phyloP scores from a whole-genome alignment of 2,329 filamentous ascomycete species.

The Fusarium sp. region DNA sequence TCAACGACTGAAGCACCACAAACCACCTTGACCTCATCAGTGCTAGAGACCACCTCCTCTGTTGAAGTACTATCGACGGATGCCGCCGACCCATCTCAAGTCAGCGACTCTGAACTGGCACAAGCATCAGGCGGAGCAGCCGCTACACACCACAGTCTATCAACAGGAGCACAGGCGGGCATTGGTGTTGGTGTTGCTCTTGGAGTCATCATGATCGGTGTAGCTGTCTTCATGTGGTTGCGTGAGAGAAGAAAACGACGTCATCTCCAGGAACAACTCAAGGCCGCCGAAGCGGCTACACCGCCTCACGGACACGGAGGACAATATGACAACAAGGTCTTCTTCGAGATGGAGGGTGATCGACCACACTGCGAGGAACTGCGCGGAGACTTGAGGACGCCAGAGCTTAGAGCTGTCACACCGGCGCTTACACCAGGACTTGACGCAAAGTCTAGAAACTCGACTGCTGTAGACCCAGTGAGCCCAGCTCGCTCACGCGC shows the following conservation, averaged over 20 bases:
- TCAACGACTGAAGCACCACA: background rate
- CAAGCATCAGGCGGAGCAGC: background rate
- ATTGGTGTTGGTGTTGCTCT: conserved; percentile 35
- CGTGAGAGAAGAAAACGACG: conserved; percentile 37
- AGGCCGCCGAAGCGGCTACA: conserved; percentile 7
- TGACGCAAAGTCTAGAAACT: background rate
- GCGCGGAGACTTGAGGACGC: conserved; percentile 37
- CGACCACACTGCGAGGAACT: conserved; percentile 34
- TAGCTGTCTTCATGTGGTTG: conserved; percentile 37
- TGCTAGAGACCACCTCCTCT: background rate
- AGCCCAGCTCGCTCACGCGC: conserved; percentile 1
- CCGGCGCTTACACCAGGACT: conserved; percentile 17
- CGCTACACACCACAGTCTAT: background rate
- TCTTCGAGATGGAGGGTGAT: conserved; percentile 44
- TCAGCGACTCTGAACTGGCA: conserved; percentile 11
- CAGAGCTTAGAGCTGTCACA: conserved; percentile 25
- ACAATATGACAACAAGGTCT: background rate
- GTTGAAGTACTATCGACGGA: background rate
- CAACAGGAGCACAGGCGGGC: conserved; percentile 35
- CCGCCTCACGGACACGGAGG: background rate
- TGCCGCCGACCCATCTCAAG: conserved; percentile 3
- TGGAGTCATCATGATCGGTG: conserved; percentile 26
- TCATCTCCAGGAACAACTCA: conserved; percentile 24
- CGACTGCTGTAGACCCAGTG: background rate
- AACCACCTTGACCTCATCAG: conserved; percentile 3